Conservation (phyloP, 768 basidiomycete genomes). For the Coprinopsis strossmayeri region DNA sequence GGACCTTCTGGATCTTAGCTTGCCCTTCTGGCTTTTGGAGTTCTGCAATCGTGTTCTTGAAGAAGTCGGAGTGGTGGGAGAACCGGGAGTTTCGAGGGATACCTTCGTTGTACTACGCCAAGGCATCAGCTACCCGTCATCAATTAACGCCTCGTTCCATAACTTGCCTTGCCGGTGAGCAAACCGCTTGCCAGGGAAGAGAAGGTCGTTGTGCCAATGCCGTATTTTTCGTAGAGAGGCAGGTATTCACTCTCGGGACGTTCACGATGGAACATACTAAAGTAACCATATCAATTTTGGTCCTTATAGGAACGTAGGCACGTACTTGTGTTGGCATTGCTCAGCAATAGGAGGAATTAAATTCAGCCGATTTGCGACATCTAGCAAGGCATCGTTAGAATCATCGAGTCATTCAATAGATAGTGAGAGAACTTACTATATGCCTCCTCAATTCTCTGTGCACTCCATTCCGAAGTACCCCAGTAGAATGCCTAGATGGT, state of each 20-base stretch:
- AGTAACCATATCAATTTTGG: constrained; percentile 1
- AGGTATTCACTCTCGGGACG: constrained; percentile 77
- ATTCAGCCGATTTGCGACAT: constrained; percentile 60
- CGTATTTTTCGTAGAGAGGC: constrained; percentile 61
- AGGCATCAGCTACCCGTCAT: no score
- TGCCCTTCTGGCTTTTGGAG: constrained; percentile 56
- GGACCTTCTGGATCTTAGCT: constrained; percentile 65
- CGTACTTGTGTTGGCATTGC: constrained; percentile 68
- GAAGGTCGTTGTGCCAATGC: constrained; percentile 64
- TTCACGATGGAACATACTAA: constrained; percentile 72
- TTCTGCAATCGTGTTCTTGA: constrained; percentile 46
- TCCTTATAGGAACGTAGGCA: background rate
- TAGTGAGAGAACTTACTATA: constrained; percentile 42
- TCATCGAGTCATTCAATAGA: no score
- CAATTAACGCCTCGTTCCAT: no score
- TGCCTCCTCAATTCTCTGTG: constrained; percentile 62
- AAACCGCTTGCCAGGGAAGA: constrained; percentile 69
- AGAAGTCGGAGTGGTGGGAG: constrained; percentile 45
- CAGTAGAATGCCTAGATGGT: constrained; percentile 53
- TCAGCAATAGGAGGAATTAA: constrained; percentile 70
- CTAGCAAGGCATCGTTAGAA: constrained; percentile 22
- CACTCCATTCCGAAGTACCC: constrained; percentile 78
- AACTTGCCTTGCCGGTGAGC: constrained; percentile 65
- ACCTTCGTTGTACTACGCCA: constrained; percentile 72
- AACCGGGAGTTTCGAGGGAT: constrained; percentile 71